These are phyloP conservation scores for Ceratobasidium sp. DNA, from an alignment of 1,284 basidiomycete genomes.

Conservation along the genomic window DNA sequence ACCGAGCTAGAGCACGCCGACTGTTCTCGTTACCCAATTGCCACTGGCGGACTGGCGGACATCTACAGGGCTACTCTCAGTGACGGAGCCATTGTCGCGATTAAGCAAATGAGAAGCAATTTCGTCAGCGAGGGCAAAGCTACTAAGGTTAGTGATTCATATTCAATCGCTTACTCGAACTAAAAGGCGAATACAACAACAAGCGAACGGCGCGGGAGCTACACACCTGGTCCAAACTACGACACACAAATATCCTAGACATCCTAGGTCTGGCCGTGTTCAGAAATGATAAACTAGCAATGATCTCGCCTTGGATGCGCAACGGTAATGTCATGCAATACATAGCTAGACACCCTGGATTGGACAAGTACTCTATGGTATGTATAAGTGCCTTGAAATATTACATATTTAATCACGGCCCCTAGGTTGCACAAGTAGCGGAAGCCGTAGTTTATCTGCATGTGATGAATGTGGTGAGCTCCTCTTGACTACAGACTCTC, in stretches of 20 bases:
- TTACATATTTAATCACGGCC: background rate
- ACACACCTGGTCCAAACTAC: background rate
- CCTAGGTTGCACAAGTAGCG: background rate
- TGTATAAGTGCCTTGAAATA: background rate
- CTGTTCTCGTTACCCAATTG: background rate
- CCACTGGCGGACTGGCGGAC: background rate
- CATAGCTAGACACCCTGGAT: background rate
- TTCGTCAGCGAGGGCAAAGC: too few species aligned
- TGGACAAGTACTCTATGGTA: background rate
- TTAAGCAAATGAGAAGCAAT: too few species aligned
- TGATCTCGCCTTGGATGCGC: conserved; percentile 15
- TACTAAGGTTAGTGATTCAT: too few species aligned
- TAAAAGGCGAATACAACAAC: background rate
- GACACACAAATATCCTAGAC: background rate
- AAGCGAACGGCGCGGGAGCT: background rate
- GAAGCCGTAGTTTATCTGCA: background rate
- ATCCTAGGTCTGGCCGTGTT: conserved; percentile 8
- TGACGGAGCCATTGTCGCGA: background rate
- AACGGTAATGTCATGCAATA: conserved; percentile 8
- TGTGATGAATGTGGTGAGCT: background rate
- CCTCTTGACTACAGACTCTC: background rate
- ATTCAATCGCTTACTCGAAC: too few species aligned
- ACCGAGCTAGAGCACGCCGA: too few species aligned
- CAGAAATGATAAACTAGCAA: background rate
- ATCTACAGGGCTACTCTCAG: background rate